Evolutionary conservation across 257 asterid species (phyloP).

Genomic region (Linaria vulgaris): DNA sequence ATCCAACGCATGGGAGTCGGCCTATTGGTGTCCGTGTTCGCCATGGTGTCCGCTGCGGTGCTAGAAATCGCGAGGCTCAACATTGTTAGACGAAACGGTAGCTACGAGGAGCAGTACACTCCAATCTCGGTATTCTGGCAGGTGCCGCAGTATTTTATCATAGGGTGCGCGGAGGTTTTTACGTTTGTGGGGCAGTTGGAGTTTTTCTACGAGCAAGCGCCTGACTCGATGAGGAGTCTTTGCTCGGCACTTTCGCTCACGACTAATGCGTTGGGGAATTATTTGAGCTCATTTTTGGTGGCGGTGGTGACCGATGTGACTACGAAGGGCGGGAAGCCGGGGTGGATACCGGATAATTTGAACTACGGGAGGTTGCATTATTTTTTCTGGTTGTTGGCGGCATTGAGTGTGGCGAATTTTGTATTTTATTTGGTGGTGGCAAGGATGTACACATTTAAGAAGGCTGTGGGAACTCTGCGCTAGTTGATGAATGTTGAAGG

Average conservation of each 20-base stretch:
- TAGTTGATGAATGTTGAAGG: slow-evolving; percentile 8
- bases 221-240: slow-evolving; percentile 64
- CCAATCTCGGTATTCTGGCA: slow-evolving; percentile 58
- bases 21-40: slow-evolving; percentile 45
- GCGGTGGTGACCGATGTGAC: slow-evolving; percentile 46
- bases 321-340: slow-evolving; percentile 46
- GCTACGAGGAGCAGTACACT: slow-evolving; percentile 26
- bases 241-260: slow-evolving; percentile 59
- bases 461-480: slow-evolving; percentile 40
- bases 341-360: slow-evolving; percentile 70
- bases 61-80: slow-evolving; percentile 40
- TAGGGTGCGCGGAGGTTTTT: slow-evolving; percentile 60
- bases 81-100: slow-evolving; percentile 34
- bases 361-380: slow-evolving; percentile 56
- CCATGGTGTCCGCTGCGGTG: slow-evolving; percentile 47
- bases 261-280: slow-evolving; percentile 61
- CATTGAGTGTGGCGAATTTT: slow-evolving; percentile 51
- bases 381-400: slow-evolving; percentile 57
- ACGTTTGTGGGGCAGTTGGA: slow-evolving; percentile 49
- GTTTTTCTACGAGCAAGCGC: slow-evolving; percentile 64
- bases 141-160: slow-evolving; percentile 52
- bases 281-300: slow-evolving; percentile 55
- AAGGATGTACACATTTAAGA: slow-evolving; percentile 55
- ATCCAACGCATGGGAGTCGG: slow-evolving; percentile 48
- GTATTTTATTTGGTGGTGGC: slow-evolving; percentile 51